Percentiles rank a stretch among this genome's conserved stretches.
These are phyloP conservation scores for Aspergillus saccharolyticus DNA, from an alignment of 495 filamentous ascomycete genomes.

Conservation along the genomic window DNA sequence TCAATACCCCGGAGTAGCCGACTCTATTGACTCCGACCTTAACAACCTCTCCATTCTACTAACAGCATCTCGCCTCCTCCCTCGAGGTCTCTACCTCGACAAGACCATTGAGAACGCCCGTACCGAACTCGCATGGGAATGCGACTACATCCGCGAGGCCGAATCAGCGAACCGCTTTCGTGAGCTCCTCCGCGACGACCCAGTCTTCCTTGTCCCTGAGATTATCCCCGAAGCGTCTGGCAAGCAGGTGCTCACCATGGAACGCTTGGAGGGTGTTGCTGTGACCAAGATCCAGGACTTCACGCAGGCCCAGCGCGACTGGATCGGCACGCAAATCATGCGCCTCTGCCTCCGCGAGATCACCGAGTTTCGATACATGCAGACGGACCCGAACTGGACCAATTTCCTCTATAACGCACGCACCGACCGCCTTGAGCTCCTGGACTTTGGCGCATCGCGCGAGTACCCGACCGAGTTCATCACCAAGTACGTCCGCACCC, in stretches of 20 bases:
- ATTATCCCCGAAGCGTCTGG: constrained; percentile 77
- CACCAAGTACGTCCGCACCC: constrained; percentile 65
- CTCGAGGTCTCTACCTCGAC: constrained; percentile 88
- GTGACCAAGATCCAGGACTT: constrained; percentile 78
- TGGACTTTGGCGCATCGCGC: constrained; percentile 91
- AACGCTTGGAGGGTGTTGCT: constrained; percentile 79
- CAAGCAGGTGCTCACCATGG: constrained; percentile 86
- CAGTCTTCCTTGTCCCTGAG: constrained; percentile 72
- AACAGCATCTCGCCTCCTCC: constrained; percentile 81
- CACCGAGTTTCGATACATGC: constrained; percentile 92
- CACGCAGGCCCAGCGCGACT: constrained; percentile 78
- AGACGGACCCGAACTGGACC: constrained; percentile 99
- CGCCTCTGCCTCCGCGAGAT: constrained; percentile 92
- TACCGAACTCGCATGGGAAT: constrained; percentile 90
- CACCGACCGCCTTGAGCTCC: constrained; percentile 73
- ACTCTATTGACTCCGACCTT: constrained; percentile 91
- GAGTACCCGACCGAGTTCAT: constrained; percentile 81
- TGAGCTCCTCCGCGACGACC: constrained; percentile 64
- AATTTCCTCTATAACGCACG: constrained; percentile 88
- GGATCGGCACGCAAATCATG: constrained; percentile 84
- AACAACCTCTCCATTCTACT: constrained; percentile 88
- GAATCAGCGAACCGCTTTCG: constrained; percentile 70
- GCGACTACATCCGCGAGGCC: constrained; percentile 88
- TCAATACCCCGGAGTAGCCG: constrained; percentile 95
- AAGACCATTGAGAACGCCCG: constrained; percentile 98